Base-by-base conservation (phyloP, 345 rosid species). In the Eutrema yunnanense region DNA sequence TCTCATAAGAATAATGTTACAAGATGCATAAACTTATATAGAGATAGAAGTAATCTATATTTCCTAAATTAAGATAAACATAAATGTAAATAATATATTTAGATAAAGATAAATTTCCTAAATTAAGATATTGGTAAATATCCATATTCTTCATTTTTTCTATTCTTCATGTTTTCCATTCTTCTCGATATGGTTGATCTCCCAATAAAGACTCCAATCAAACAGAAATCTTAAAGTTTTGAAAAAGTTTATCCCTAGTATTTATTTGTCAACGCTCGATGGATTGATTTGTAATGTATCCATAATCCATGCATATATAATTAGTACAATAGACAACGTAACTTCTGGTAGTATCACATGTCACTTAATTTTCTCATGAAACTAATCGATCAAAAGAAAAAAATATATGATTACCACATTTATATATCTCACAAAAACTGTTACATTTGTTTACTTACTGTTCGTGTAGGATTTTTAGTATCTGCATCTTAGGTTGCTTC, bases 181-280 rank as follows among this genome's bases (percentile, higher is more conserved):
- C n/a, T n/a, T n/a, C n/a, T n/a, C n/a, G n/a, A n/a, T n/a, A n/a
- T n/a, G n/a, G n/a, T n/a, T n/a, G n/a, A n/a, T n/a, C n/a, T n/a
- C n/a, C n/a, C n/a, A n/a, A n/a, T n/a, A n/a, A n/a, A n/a, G 62
- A 13, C 8, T 56, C 62, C 29, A 56, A 54, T 42, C 37, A 47
- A 49, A 22, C 50, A 41, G n/a, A 49, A 8, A 49, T 32, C 63
- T 46, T 55, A 37, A 44, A 36, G 7, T 30, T 66, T 32, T 53
- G 27, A 53, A 52, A 52, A 63, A 43, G 55, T 62, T 52, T 11
- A 38, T 27, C 59, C 38, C 5, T 51, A 26, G 33, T 62, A 42
- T 62, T 61, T 14, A 41, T 13, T 51, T 72, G 70, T 53, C 69
- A 72, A 72, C 76, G 55, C 56, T 72, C 43, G 2, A 53, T 33